These are phyloP conservation scores for Scedosporium aurantiacum DNA, from an alignment of 2,329 filamentous ascomycete genomes.

Conservation along the genomic window DNA sequence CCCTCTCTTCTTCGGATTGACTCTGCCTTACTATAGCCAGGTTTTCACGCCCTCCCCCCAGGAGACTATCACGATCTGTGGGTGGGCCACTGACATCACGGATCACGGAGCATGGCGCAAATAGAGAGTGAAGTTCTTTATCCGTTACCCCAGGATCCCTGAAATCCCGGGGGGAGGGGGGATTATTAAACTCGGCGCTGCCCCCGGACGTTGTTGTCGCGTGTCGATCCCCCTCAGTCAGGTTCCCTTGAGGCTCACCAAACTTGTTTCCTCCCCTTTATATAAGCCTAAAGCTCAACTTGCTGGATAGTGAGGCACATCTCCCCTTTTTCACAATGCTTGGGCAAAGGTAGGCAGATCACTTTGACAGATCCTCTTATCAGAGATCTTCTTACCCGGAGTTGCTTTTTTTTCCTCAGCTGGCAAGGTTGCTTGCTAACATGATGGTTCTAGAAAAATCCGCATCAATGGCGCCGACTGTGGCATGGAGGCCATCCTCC, in stretches of 20 bases:
- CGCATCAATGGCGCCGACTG: slow-evolving; percentile 31
- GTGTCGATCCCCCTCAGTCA: background rate
- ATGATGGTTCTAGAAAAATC: slow-evolving; percentile 20
- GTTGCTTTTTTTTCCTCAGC: background rate
- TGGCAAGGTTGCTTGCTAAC: background rate
- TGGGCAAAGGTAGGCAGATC: background rate
- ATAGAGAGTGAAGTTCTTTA: background rate
- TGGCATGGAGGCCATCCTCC: slow-evolving; percentile 26
- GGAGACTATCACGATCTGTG: background rate
- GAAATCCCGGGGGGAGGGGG: background rate
- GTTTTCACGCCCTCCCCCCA: background rate
- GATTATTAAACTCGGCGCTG: background rate
- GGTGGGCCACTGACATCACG: background rate
- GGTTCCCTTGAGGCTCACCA: background rate
- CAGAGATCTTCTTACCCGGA: no score
- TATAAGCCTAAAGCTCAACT: background rate
- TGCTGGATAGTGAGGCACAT: background rate
- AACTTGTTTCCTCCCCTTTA: background rate
- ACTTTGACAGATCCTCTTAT: background rate
- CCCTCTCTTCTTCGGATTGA: no score
- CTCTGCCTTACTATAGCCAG: background rate
- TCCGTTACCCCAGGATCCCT: background rate
- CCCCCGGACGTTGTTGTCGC: no score
- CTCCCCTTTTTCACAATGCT: background rate
- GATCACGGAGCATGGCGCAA: background rate